Conservation (phyloP, 2,329 filamentous ascomycete genomes). For the Drechslera avenae region DNA sequence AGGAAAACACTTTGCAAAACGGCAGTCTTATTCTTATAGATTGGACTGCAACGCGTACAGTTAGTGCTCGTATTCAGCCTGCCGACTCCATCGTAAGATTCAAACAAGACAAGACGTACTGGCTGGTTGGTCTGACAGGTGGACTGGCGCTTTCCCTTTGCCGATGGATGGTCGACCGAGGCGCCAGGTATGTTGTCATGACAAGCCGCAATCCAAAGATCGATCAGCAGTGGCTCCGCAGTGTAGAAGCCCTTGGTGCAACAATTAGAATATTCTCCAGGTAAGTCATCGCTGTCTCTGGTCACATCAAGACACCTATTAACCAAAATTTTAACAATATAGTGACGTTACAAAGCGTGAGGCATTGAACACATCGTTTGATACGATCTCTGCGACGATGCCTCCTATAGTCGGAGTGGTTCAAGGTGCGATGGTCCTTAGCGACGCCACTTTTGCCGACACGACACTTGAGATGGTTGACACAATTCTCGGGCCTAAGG, state of each 20-base stretch:
- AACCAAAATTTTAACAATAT: too few relatives aligned
- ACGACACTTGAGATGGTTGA: conserved; percentile 8
- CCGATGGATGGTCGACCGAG: conserved; percentile 24
- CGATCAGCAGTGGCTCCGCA: conserved; percentile 6
- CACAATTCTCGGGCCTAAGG: too few relatives aligned
- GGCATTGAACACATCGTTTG: too few relatives aligned
- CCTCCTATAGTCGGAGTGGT: conserved; percentile 1
- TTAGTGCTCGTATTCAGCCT: too few relatives aligned
- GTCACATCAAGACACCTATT: neutral
- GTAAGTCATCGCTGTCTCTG: conserved; percentile 11
- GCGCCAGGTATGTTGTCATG: conserved; percentile 22
- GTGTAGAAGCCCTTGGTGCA: conserved; percentile 2
- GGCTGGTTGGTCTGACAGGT: conserved; percentile 29
- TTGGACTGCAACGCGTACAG: too few relatives aligned
- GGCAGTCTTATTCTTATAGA: too few relatives aligned
- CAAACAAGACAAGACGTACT: conserved; percentile 29
- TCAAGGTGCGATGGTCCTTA: neutral
- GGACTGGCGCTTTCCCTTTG: conserved; percentile 24
- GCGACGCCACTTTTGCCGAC: conserved; percentile 2
- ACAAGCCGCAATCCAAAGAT: conserved; percentile 30
- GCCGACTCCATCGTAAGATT: too few relatives aligned
- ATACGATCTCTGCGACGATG: too few relatives aligned
- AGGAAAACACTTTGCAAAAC: too few relatives aligned
- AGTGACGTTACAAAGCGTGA: too few relatives aligned
- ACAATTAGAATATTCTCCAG: neutral